These are phyloP conservation scores for Crepidotus variabilis DNA, from an alignment of 768 basidiomycete species.

Conservation along the genomic window DNA sequence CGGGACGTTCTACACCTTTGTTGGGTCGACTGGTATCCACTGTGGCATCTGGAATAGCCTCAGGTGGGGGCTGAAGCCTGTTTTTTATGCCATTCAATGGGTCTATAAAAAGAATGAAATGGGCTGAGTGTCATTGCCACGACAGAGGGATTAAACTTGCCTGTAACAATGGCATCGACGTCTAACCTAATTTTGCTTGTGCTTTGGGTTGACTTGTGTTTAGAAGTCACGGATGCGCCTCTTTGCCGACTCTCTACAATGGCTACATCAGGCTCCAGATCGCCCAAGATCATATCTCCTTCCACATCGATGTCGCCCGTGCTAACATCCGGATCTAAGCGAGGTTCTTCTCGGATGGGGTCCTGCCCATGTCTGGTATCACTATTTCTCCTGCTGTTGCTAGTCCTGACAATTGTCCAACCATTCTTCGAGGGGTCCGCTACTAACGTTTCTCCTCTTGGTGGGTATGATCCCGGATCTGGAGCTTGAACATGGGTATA, in stretches of 20 bases:
- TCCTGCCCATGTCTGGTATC: constrained; percentile 13
- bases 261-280: constrained; percentile 58
- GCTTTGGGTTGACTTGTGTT: constrained; percentile 40
- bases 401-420: constrained; percentile 72
- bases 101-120: constrained; percentile 35
- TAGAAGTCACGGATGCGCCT: constrained; percentile 20
- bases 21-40: constrained; percentile 19
- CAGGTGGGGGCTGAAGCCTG: constrained; percentile 32
- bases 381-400: constrained; percentile 21
- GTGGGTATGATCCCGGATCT: constrained; percentile 72
- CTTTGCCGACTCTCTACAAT: constrained; percentile 18
- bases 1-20: constrained; percentile 24
- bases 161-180: constrained; percentile 71
- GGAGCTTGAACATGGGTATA: constrained; percentile 79
- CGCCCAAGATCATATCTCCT: constrained; percentile 73
- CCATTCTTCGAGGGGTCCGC: constrained; percentile 48
- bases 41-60: constrained; percentile 26
- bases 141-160: constrained; percentile 37
- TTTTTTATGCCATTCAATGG: constrained; percentile 52
- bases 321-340: constrained; percentile 23
- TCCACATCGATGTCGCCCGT: constrained; percentile 63
- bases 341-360: constrained; percentile 11
- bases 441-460: constrained; percentile 37
- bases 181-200: constrained; percentile 58
- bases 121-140: constrained; percentile 18